Evolutionary conservation across 208 protist genomes (phyloP).

Genomic region (Trypanosomatidae sp.): DNA sequence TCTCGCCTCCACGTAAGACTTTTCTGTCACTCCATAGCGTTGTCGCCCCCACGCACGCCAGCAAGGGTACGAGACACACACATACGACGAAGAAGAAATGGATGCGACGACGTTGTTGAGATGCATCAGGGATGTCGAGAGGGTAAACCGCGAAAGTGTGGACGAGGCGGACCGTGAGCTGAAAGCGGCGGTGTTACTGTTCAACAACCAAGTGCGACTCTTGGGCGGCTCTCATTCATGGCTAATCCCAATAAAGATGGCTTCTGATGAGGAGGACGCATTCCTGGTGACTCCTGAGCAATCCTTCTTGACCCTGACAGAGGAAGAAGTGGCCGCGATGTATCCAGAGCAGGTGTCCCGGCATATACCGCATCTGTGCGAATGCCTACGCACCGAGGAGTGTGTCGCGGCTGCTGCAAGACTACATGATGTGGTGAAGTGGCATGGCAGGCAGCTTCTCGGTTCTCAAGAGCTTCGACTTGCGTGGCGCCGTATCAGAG

Average conservation of each 20-base stretch:
- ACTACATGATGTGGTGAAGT: slow-evolving; percentile 2
- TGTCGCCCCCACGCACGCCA: background rate
- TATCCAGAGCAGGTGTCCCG: background rate
- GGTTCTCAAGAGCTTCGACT: slow-evolving; percentile 6
- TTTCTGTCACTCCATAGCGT: background rate
- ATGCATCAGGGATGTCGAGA: slow-evolving; percentile 5
- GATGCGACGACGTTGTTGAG: slow-evolving; percentile 17
- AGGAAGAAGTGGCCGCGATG: slow-evolving; percentile 4
- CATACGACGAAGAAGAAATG: slow-evolving; percentile 2
- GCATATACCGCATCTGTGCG: slow-evolving; percentile 1
- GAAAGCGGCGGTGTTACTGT: slow-evolving; percentile 3
- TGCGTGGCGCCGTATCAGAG: slow-evolving; percentile 17
- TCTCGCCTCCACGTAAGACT: background rate
- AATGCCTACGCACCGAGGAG: slow-evolving; percentile 7
- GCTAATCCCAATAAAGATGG: background rate
- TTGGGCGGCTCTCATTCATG: slow-evolving; percentile 12
- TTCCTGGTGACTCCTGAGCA: background rate
- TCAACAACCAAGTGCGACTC: slow-evolving; percentile 24
- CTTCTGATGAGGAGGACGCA: background rate
- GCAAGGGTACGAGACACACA: background rate
- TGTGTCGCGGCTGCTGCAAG: background rate
- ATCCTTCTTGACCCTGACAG: slow-evolving; percentile 1
- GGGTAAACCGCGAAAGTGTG: slow-evolving; percentile 9
- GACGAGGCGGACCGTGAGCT: slow-evolving; percentile 10
- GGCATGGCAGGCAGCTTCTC: background rate